These are phyloP conservation scores for Saccharomyces jurei DNA, from an alignment of 805 yeast genomes.

Conservation along the genomic window DNA sequence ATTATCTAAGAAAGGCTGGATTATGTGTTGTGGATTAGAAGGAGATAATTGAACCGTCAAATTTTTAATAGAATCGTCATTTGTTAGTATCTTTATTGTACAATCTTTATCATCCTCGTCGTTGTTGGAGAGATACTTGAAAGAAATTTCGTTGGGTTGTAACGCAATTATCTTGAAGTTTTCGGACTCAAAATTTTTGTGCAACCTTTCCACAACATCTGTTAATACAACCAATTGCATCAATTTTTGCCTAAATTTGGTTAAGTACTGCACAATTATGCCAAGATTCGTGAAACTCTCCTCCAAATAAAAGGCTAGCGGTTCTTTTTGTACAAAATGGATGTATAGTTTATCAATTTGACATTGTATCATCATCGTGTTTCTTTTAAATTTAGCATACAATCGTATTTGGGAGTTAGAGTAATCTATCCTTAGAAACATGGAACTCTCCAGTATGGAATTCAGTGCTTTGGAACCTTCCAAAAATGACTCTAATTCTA, in stretches of 20 bases:
- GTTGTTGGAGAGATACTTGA: slow-evolving; percentile 26
- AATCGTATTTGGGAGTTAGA: slow-evolving; percentile 22
- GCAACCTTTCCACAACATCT: slow-evolving; percentile 29
- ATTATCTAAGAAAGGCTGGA: slow-evolving; percentile 27
- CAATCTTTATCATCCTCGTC: slow-evolving; percentile 24
- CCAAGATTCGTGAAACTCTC: slow-evolving; percentile 23
- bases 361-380: slow-evolving; percentile 25
- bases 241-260: slow-evolving; percentile 25
- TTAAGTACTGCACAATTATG: slow-evolving; percentile 21
- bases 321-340: slow-evolving; percentile 21
- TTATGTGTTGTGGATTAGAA: slow-evolving; percentile 28
- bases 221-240: slow-evolving; percentile 29
- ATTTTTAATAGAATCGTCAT: slow-evolving; percentile 24
- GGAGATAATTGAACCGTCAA: slow-evolving; percentile 24
- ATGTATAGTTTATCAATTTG: slow-evolving; percentile 25
- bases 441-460: slow-evolving; percentile 24
- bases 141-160: slow-evolving; percentile 29
- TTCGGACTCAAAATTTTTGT: slow-evolving; percentile 27
- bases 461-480: slow-evolving; percentile 24
- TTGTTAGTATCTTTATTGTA: slow-evolving; percentile 24
- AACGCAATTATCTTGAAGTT: slow-evolving; percentile 26
- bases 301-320: slow-evolving; percentile 23
- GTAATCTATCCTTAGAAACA: slow-evolving; percentile 29
- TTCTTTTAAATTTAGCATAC: slow-evolving; percentile 27
- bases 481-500: slow-evolving; percentile 27